Base-by-base conservation (phyloP, 2,329 filamentous ascomycete genomes). In the Didymella arachidicola region DNA sequence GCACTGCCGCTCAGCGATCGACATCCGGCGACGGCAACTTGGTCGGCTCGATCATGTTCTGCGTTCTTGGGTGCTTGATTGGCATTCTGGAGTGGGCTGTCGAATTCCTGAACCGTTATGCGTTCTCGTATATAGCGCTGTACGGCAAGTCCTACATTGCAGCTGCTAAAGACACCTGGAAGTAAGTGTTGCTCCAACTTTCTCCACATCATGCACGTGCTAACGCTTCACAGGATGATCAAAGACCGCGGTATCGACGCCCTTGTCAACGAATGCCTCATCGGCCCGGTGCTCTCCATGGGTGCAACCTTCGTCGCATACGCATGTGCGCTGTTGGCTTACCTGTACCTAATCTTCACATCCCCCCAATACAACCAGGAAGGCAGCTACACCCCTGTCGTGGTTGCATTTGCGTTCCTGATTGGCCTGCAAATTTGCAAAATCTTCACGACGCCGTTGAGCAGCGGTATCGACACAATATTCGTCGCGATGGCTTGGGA, bases 181-280 rank as follows among this genome's bases (percentile, higher is more conserved):
- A 67, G 80, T 85, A 74, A 70, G 80, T 80, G 30, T 38, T n/a
- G n/a, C 19, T 12, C 39, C 36, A 18, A 34, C 19, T 4, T 25
- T 53, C 36, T 22, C 6, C 14, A 39, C 14, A 7, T 19, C 22
- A 14, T 22, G 39, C 36, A 26, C 34, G 48, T 41, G 47, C 65
- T 74, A 46, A 73, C 54, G n/a, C 18, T 34, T 19, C 27, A 4
- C 58, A 81, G 76, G 12, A 91, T 96, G 90, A 93, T 97, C 81
- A 94, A 93, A 75, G 87, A 96, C 71, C 91, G 94, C 30, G 94
- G 94, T 27, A 89, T 97, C 60, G 93, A 97, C 69, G 93, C 92
- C 0, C 85, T 98, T 1, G 85, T 96, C 68, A 96, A 96, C 71
- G 91, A 96, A 73, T 96, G 92, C 65, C 85, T 97, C 36, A 89